Evolutionary conservation across 169 alveolate species (phyloP), one percentile per base, ranked within the genome.

Genomic region (Plasmodium fragile): DNA sequence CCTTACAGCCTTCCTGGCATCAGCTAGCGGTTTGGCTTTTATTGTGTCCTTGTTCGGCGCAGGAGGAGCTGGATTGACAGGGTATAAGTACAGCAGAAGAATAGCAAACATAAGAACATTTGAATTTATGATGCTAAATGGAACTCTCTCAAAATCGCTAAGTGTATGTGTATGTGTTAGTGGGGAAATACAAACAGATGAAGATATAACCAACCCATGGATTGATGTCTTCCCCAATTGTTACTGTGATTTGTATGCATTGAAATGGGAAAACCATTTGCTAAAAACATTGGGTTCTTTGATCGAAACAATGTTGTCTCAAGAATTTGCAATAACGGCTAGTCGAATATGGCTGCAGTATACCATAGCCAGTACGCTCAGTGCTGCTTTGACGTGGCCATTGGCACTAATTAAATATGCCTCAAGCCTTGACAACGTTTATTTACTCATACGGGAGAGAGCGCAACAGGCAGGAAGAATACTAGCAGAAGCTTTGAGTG

Each of bases 401-500:
- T 92, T 98, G 81, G 95, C 98, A 8, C 82, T 97, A 70, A 94
- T 98, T 81, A 97, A 97, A 92, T 97, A 95, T 92, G 98, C 98
- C 22, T 96, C 98, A 28, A 96, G 96, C 53, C 92, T 98, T 25
- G 99, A 98, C 85, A 98, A 97, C 92, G 96, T 98, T 32, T 98
- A 98, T 98, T 92, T 96, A 78, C 95, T 97, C 34, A 93, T 96
- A 71, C 92, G 98, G 81, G 97, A 97, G 43, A 94, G 98, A 79
- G 98, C 99, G 16, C 96, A 96, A 92, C 98, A 95, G 83, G 98
- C 98, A 13, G 99, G 99, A 25, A 75, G 95, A 32, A 91, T 97
- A 3, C 96, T 98, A 69, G 99, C 99, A 3, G 97, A 96, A 39
- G 99, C 98, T 10, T 94, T 98, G 18, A 92, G 97, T 65, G 98